Percentiles rank a stretch among this genome's conserved stretches.
Evolutionary conservation across 192 early-diverging fungal species (phyloP).

Genomic region (Diversispora epigaea): DNA sequence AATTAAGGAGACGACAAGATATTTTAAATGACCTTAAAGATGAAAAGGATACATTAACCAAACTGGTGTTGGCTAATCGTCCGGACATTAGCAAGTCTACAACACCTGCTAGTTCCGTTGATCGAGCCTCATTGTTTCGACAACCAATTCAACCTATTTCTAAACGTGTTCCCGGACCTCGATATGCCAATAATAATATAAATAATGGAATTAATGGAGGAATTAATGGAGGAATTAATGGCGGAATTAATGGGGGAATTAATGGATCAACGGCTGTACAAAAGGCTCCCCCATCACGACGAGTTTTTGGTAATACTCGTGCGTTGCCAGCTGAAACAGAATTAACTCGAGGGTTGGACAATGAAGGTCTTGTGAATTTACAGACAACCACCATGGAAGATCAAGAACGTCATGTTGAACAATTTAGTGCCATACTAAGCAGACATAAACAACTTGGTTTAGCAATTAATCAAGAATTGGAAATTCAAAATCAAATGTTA

Average conservation of each 20-base stretch:
- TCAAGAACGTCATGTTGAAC: constrained; percentile 78
- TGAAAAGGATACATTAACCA: constrained; percentile 63
- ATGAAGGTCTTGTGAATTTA: constrained; percentile 68
- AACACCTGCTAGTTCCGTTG: constrained; percentile 44
- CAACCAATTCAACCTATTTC: constrained; percentile 21
- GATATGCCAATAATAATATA: too few species aligned
- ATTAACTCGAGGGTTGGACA: constrained; percentile 74
- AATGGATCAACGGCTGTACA: constrained; percentile 9
- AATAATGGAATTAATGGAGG: too few species aligned
- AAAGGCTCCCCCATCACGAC: constrained; percentile 35
- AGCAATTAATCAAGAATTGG: constrained; percentile 86
- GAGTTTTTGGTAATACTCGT: constrained; percentile 72
- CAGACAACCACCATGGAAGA: constrained; percentile 77
- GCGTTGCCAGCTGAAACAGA: constrained; percentile 70
- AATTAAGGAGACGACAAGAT: constrained; percentile 75
- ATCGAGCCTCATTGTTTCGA: constrained; percentile 46
- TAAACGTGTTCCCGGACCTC: too few species aligned
- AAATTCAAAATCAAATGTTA: constrained; percentile 86
- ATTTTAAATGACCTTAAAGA: constrained; percentile 71
- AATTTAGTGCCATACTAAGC: constrained; percentile 72
- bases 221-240: neutral
- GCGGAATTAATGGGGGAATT: constrained; percentile 17
- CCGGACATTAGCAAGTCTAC: constrained; percentile 44
- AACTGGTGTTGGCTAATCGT: constrained; percentile 54
- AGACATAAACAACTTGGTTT: constrained; percentile 86